Percentiles rank a stretch among this genome's conserved stretches.
Conservation (phyloP, 805 yeast genomes). For the Metschnikowia corniflorae region DNA sequence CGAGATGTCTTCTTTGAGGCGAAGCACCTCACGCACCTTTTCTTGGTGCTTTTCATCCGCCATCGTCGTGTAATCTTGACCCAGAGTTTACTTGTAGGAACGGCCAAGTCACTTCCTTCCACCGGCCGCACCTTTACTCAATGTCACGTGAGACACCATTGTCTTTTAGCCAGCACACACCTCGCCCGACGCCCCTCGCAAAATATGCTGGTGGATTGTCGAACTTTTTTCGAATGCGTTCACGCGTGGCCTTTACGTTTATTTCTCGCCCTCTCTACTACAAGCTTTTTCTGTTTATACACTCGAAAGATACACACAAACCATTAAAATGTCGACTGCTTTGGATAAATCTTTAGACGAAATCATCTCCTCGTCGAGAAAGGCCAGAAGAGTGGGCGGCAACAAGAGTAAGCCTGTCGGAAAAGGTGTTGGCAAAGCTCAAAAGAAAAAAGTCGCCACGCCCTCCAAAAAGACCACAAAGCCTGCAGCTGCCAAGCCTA, state of each 20-base stretch:
- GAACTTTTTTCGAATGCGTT: too few species aligned
- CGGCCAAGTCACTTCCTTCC: too few species aligned
- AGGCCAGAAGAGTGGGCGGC: constrained; percentile 30
- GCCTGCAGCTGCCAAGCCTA: constrained; percentile 31
- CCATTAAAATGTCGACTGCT: constrained; percentile 70
- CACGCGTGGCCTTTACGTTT: too few species aligned
- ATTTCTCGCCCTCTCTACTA: too few species aligned
- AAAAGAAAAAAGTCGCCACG: constrained; percentile 24
- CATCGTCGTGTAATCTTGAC: constrained; percentile 1
- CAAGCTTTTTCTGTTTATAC: too few species aligned
- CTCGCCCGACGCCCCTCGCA: too few species aligned
- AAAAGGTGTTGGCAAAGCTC: constrained; percentile 29
- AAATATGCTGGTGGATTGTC: too few species aligned
- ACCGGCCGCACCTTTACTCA: too few species aligned
- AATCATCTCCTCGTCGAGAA: constrained; percentile 67
- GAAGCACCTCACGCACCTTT: constrained; percentile 24
- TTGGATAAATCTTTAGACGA: constrained; percentile 95
- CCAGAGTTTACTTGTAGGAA: too few species aligned
- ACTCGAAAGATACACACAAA: too few species aligned
- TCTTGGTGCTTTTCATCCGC: constrained; percentile 9
- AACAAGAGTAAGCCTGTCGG: constrained; percentile 34
- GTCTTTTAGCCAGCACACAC: too few species aligned
- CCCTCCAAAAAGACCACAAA: constrained; percentile 28
- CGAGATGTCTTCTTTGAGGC: constrained; percentile 27
- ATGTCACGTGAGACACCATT: too few species aligned